These are phyloP conservation scores for Alternaria ethzedia DNA, from an alignment of 2,329 filamentous ascomycete species.

Conservation along the genomic window DNA sequence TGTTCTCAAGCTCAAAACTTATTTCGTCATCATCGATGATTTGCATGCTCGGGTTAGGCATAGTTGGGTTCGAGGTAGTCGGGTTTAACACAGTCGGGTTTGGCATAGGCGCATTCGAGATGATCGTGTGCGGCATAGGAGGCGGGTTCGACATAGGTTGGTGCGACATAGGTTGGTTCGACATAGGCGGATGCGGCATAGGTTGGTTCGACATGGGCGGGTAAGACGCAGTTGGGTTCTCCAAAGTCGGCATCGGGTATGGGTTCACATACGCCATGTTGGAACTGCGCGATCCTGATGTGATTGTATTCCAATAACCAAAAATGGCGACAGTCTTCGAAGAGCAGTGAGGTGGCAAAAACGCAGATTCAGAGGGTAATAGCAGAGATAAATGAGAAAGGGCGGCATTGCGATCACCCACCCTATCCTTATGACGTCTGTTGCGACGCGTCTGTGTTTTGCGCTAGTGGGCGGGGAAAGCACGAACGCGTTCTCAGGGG, in stretches of 20 bases:
- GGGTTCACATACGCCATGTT: neutral
- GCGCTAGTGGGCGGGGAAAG: neutral
- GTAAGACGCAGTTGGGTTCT: neutral
- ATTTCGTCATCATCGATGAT: constrained; percentile 10
- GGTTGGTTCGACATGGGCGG: neutral
- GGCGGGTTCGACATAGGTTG: neutral
- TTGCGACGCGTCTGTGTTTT: neutral
- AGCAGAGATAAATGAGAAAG: neutral
- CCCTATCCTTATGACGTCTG: neutral
- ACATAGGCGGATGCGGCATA: neutral
- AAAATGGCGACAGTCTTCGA: too few relatives aligned
- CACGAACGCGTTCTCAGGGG: neutral
- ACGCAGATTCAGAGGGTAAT: neutral
- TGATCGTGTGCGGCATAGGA: neutral
- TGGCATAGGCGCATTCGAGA: neutral
- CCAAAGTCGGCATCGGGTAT: neutral
- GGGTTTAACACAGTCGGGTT: neutral
- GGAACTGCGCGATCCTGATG: neutral
- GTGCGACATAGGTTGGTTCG: neutral
- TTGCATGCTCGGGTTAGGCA: neutral
- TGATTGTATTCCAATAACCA: neutral
- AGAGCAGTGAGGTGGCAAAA: neutral
- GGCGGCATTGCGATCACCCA: neutral
- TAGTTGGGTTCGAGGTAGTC: neutral
- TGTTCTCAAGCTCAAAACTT: constrained; percentile 17